Conservation (phyloP, 257 asterid genomes). For the Rubia yunnanensis region DNA sequence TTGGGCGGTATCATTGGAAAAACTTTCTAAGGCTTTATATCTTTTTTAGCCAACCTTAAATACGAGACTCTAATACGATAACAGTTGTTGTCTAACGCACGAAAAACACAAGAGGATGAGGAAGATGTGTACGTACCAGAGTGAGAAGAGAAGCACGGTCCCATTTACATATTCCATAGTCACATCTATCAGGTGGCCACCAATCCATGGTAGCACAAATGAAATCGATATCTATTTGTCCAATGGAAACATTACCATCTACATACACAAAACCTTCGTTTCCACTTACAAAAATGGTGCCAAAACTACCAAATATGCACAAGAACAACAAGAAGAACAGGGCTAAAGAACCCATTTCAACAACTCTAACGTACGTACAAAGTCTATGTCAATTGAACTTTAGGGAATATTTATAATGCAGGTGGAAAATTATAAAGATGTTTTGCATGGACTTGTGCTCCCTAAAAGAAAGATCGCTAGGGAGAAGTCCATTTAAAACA, state of each 20-base stretch:
- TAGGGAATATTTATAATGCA: background rate
- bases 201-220: constrained; percentile 87
- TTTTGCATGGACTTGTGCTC: background rate
- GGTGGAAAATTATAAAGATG: background rate
- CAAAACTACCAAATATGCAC: constrained; percentile 15
- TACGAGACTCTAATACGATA: too few species aligned
- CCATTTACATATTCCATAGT: constrained; percentile 83
- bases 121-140: constrained; percentile 38
- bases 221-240: constrained; percentile 48
- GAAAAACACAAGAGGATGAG: background rate
- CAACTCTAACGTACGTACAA: constrained; percentile 9
- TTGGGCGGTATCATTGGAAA: too few species aligned
- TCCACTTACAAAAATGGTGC: constrained; percentile 19
- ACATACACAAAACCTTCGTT: constrained; percentile 35
- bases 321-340: constrained; percentile 3
- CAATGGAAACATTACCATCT: constrained; percentile 40
- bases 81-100: too few species aligned
- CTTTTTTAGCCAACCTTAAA: too few species aligned
- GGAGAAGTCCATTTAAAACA: too few species aligned
- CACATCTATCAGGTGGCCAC: constrained; percentile 91
- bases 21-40: too few species aligned
- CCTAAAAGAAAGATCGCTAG: too few species aligned
- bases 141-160: constrained; percentile 67
- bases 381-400: constrained; percentile 16
- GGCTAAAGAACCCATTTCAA: constrained; percentile 18